Percentiles rank a stretch among this genome's conserved stretches.
Conservation (phyloP, 768 basidiomycete genomes). For the Neoboletus subvelutipes region DNA sequence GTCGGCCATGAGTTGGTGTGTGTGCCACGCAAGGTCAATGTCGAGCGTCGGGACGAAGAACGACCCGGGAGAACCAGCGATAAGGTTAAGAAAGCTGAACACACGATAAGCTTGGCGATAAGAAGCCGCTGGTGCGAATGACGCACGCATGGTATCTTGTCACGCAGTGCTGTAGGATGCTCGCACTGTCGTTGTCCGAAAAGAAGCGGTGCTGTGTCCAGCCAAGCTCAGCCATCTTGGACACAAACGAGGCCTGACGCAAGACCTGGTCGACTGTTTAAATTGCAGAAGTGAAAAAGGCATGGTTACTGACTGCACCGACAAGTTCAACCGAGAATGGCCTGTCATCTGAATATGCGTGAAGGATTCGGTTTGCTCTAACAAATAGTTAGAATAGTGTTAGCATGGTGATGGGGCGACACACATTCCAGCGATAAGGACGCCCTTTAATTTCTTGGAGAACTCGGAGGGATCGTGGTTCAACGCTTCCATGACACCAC, state of each 20-base stretch:
- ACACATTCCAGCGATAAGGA: background rate
- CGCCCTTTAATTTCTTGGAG: background rate
- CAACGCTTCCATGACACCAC: conserved; percentile 7
- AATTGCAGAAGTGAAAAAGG: background rate
- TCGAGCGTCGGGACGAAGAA: background rate
- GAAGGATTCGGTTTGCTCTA: background rate
- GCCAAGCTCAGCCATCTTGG: background rate
- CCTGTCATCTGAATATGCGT: background rate
- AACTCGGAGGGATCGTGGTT: conserved; percentile 12
- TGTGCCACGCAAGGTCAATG: background rate
- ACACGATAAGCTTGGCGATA: background rate
- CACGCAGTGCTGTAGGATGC: background rate
- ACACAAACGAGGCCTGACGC: background rate
- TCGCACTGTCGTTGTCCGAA: background rate
- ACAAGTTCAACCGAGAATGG: background rate
- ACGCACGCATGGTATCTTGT: background rate
- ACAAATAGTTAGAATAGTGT: background rate
- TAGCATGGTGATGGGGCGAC: background rate
- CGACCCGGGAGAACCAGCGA: background rate
- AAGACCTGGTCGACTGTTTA: background rate
- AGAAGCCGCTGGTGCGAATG: background rate
- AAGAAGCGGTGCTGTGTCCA: background rate
- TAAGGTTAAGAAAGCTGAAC: background rate
- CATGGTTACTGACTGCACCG: background rate
- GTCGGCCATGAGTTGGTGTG: background rate